A percentile compares a stretch with the other conserved stretches of the same genome.
phyloP scores from a whole-genome alignment of 2,329 filamentous ascomycete species.

The Podosphaera fusca region DNA sequence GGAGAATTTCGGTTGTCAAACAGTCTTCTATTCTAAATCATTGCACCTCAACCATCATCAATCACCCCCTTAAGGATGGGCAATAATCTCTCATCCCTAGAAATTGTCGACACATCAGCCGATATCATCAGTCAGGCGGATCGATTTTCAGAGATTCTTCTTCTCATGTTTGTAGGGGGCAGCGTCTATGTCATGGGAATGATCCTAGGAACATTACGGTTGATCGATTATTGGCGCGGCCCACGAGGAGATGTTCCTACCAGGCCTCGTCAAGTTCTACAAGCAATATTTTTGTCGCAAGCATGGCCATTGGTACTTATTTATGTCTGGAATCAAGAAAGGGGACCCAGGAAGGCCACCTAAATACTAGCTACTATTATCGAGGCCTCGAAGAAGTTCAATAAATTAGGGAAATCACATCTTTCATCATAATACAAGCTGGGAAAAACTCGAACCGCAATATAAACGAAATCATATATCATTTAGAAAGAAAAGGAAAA shows the following conservation, averaged over 20 bases:
- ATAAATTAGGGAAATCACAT: neutral
- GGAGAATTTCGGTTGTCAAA: neutral
- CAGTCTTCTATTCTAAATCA: neutral
- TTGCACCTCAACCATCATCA: neutral
- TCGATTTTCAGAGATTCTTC: neutral
- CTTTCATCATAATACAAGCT: neutral
- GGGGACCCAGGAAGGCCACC: neutral
- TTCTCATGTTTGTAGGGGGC: neutral
- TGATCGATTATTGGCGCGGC: neutral
- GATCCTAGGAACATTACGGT: neutral
- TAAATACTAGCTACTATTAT: neutral
- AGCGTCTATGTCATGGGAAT: neutral
- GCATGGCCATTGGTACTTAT: neutral
- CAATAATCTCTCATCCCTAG: neutral
- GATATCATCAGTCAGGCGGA: neutral
- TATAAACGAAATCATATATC: neutral
- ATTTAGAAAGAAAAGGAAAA: neutral
- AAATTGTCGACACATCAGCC: slow-evolving; percentile 1
- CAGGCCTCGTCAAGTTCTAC: neutral
- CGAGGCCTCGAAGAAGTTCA: neutral
- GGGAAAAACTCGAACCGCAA: neutral
- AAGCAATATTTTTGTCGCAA: neutral
- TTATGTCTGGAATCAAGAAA: neutral
- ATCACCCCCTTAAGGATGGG: neutral
- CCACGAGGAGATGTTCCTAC: neutral